Evolutionary conservation across 148 eudicot species (phyloP).

Genomic region (Rhododendron henanense): DNA sequence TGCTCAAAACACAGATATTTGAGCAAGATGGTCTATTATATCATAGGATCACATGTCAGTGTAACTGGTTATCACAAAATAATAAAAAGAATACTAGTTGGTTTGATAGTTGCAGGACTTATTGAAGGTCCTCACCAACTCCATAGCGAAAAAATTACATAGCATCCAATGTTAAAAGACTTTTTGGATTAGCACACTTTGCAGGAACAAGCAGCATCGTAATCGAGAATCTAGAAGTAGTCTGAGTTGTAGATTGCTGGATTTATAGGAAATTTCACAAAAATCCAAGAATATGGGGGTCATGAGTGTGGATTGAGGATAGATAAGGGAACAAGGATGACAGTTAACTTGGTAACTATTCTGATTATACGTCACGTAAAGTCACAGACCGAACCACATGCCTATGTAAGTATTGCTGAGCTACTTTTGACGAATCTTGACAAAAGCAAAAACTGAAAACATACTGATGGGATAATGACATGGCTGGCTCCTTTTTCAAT

Average conservation of each 20-base stretch:
- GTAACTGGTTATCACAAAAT: neutral
- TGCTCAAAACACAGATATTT: neutral
- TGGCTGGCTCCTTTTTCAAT: slow-evolving; percentile 92
- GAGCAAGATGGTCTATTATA: neutral
- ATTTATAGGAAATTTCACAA: neutral
- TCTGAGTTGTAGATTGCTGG: neutral
- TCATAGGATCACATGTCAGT: neutral
- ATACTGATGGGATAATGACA: slow-evolving; percentile 87
- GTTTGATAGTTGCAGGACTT: neutral
- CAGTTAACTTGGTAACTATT: neutral
- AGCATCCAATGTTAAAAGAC: neutral
- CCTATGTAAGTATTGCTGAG: neutral
- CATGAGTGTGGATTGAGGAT: neutral
- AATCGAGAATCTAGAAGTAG: neutral
- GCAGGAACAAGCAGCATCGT: neutral
- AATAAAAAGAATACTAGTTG: neutral
- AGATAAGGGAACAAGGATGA: neutral
- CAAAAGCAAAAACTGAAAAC: slow-evolving; percentile 9
- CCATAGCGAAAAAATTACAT: neutral
- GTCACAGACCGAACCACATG: neutral
- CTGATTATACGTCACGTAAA: neutral
- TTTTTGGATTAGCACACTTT: neutral
- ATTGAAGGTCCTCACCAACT: neutral
- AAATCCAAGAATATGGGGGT: neutral
- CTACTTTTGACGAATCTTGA: neutral